phyloP scores from a whole-genome alignment of 768 basidiomycete species.

The Boletus patriciae region DNA sequence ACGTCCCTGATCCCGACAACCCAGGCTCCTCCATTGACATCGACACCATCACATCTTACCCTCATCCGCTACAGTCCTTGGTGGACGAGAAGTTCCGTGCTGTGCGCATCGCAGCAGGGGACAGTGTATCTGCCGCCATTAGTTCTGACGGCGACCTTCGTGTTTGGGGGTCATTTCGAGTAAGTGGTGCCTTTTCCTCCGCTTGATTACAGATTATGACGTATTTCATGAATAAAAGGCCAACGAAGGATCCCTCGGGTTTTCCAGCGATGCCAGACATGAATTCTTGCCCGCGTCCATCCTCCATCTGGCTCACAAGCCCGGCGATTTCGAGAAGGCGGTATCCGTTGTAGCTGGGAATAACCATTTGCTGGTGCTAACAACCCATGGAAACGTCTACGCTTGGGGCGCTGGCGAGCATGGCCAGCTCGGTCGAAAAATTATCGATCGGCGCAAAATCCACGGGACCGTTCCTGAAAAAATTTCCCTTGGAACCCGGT shows the following conservation, averaged over 20 bases:
- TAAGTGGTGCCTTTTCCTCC: slow-evolving; percentile 39
- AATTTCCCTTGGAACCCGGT: slow-evolving; percentile 69
- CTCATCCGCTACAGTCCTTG: slow-evolving; percentile 67
- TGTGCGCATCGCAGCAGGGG: slow-evolving; percentile 79
- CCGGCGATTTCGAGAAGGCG: slow-evolving; percentile 68
- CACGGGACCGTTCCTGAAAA: slow-evolving; percentile 89
- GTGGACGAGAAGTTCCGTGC: slow-evolving; percentile 82
- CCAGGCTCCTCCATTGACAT: slow-evolving; percentile 57
- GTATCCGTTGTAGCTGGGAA: slow-evolving; percentile 75
- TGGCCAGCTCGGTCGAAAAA: slow-evolving; percentile 87
- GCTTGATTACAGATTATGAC: slow-evolving; percentile 1
- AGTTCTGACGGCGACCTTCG: slow-evolving; percentile 76
- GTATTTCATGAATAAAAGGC: slow-evolving; percentile 42
- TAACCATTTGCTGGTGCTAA: slow-evolving; percentile 89
- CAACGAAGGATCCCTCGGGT: slow-evolving; percentile 82
- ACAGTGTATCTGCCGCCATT: slow-evolving; percentile 85
- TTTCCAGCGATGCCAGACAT: slow-evolving; percentile 62
- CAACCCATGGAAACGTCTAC: slow-evolving; percentile 83
- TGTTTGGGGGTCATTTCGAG: slow-evolving; percentile 90
- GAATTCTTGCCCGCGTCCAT: slow-evolving; percentile 66
- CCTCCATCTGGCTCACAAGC: slow-evolving; percentile 58
- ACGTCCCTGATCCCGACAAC: slow-evolving; percentile 58
- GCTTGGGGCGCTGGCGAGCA: slow-evolving; percentile 92
- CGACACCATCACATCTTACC: slow-evolving; percentile 51
- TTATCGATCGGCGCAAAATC: slow-evolving; percentile 84